Evolutionary conservation across 2,329 filamentous ascomycete species (phyloP), one percentile per base, ranked within the genome.

Genomic region (Fusarium sp.): DNA sequence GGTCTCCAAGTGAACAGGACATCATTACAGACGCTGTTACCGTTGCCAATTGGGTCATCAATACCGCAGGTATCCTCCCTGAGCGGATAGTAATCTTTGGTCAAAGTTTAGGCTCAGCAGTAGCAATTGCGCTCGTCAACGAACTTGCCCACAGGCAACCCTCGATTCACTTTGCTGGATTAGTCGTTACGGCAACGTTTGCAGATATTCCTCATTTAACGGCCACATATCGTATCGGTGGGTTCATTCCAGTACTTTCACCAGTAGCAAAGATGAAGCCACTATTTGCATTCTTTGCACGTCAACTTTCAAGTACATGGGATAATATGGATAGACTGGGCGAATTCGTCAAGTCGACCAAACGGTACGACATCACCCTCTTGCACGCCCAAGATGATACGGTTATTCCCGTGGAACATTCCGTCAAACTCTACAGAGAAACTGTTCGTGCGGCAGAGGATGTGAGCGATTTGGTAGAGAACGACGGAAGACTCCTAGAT

Each of bases 61-160:
- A 85, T 2, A 81, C 80, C 0, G 86, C 84, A 4, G 76, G 79
- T 0, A 84, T 90, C 5, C 83, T 86, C 2, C 79, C 85, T 1
- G 81, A 82, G 3, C 82, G 84, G 0, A 89, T 88, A 38, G 80
- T 88, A n/a, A 74, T 90, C 23, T 89, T 87, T 61, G 83, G 80
- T 1, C 88, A 90, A 69, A 88, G 85, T 0, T 78, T 90, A 33
- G 88, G 88, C 6, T 88, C 87, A 2, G 75, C 57, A 18, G 71
- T 73, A 6, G 64, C 67, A 20, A 69, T 72, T 26, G 59, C 67
- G 13, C 54, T 87, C 2, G 78, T 80, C 2, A 80, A 82, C 58
- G 55, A 73, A 34, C 36, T 72, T 6, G 62, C 70, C 0, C 41
- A 58, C 7, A 60, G 28, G 12, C 8, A 66, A 11, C 44, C 62